Evolutionary conservation across 2,329 filamentous ascomycete genomes (phyloP).

Genomic region (Fusarium hainanense): DNA sequence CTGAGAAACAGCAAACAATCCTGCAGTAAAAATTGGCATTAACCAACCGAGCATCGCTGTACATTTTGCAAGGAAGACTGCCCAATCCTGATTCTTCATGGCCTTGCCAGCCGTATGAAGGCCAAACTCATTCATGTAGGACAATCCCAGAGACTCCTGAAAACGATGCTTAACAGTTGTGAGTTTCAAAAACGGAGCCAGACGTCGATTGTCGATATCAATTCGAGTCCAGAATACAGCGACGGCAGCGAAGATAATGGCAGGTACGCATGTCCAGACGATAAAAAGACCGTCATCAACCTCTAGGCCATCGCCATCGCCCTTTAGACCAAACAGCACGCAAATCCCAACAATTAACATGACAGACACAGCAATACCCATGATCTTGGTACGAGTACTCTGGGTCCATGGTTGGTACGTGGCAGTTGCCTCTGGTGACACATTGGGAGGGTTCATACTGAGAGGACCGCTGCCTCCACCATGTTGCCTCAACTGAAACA

Average conservation of each 20-base stretch:
- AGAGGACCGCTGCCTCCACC: conserved; percentile 35
- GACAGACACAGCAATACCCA: conserved; percentile 28
- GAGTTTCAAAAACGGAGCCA: conserved; percentile 44
- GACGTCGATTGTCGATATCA: conserved; percentile 43
- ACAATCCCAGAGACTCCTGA: conserved; percentile 42
- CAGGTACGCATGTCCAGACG: conserved; percentile 45
- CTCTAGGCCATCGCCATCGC: conserved; percentile 34
- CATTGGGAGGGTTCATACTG: conserved; percentile 14
- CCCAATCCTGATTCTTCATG: conserved; percentile 42
- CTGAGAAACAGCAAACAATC: conserved; percentile 42
- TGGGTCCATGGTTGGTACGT: conserved; percentile 46
- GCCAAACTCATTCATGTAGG: conserved; percentile 47
- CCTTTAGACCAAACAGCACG: conserved; percentile 37
- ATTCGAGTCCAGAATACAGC: conserved; percentile 42
- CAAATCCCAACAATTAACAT: conserved; percentile 39
- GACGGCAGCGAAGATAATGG: conserved; percentile 36
- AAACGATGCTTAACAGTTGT: conserved; percentile 36
- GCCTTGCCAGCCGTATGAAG: conserved; percentile 42
- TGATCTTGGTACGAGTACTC: conserved; percentile 20
- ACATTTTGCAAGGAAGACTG: conserved; percentile 44
- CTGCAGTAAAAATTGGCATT: conserved; percentile 46
- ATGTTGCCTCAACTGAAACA: conserved; percentile 44
- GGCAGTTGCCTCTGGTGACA: conserved; percentile 24
- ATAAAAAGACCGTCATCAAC: conserved; percentile 36
- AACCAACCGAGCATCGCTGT: conserved; percentile 45